phyloP scores from a whole-genome alignment of 495 filamentous ascomycete genomes.

The Aspergillus ellipticus region DNA sequence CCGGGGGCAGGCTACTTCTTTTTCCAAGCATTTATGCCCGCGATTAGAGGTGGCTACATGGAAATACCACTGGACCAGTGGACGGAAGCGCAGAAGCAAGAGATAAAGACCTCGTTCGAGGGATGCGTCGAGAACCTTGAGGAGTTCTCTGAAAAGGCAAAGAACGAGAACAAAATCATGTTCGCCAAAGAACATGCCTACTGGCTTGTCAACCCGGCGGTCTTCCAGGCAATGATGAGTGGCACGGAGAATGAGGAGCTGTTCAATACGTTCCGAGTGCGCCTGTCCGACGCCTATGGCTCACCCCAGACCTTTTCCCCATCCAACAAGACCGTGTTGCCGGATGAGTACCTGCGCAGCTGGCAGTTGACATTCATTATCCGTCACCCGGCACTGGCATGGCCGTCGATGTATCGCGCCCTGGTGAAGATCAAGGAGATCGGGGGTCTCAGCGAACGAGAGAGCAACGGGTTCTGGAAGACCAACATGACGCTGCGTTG shows the following conservation, averaged over 20 bases:
- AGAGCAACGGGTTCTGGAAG: slow-evolving; percentile 10
- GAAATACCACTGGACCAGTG: neutral
- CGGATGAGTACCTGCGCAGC: neutral
- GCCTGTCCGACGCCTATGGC: neutral
- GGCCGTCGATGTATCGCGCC: slow-evolving; percentile 8
- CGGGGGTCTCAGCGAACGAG: slow-evolving; percentile 24
- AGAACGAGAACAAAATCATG: neutral
- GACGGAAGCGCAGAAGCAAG: neutral
- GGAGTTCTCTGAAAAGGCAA: neutral
- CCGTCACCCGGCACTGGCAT: slow-evolving; percentile 2
- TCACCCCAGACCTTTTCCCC: neutral
- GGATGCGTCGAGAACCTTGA: neutral
- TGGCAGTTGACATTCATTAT: slow-evolving; percentile 4
- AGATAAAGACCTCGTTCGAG: neutral
- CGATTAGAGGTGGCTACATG: neutral
- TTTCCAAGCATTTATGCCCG: neutral
- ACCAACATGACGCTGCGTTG: slow-evolving; percentile 31
- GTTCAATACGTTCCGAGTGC: neutral
- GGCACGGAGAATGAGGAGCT: neutral
- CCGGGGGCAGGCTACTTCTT: neutral
- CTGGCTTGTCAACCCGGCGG: neutral
- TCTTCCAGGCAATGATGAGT: neutral
- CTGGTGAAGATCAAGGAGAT: slow-evolving; percentile 20
- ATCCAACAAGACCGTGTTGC: neutral
- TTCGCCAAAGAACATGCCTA: neutral